A percentile compares a stretch with the other conserved stretches of the same genome.
These are phyloP conservation scores for Pilatotrama ljubarskyi DNA, from an alignment of 768 basidiomycete genomes.

Conservation along the genomic window DNA sequence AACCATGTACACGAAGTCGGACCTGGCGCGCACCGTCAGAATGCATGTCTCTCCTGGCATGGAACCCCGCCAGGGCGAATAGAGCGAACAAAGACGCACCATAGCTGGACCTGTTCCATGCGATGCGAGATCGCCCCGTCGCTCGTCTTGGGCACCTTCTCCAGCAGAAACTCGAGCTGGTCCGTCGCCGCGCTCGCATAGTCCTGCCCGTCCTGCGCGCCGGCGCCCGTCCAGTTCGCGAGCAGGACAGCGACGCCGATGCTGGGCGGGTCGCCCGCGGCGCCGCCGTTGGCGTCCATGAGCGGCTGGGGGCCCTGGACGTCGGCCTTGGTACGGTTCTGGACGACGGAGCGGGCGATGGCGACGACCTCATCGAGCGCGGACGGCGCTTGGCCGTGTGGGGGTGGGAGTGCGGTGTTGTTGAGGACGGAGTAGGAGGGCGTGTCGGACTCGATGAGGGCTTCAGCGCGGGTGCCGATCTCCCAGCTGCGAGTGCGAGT, in stretches of 20 bases:
- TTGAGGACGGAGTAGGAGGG: conserved; percentile 48
- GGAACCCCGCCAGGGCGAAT: not conserved
- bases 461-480: conserved; percentile 50
- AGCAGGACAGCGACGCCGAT: conserved; percentile 71
- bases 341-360: conserved; percentile 54
- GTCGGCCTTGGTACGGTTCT: conserved; percentile 43
- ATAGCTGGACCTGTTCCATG: conserved; percentile 65
- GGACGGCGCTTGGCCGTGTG: conserved; percentile 31
- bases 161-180: conserved; percentile 64
- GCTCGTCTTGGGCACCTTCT: conserved; percentile 54
- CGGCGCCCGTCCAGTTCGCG: conserved; percentile 54
- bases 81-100: conserved; percentile 41
- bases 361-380: conserved; percentile 55
- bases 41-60: not conserved
- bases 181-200: conserved; percentile 64
- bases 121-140: conserved; percentile 88
- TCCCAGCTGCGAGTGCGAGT: conserved; percentile 45
- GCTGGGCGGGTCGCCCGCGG: conserved; percentile 77
- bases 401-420: conserved; percentile 27
- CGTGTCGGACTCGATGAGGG: conserved; percentile 50
- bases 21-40: conserved; percentile 43
- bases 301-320: conserved; percentile 58
- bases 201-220: conserved; percentile 42
- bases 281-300: conserved; percentile 49
- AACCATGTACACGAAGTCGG: conserved; percentile 82